Percentiles rank a stretch among this genome's conserved stretches.
phyloP scores from a whole-genome alignment of 441 rosid species.

The Corymbia citriodora region DNA sequence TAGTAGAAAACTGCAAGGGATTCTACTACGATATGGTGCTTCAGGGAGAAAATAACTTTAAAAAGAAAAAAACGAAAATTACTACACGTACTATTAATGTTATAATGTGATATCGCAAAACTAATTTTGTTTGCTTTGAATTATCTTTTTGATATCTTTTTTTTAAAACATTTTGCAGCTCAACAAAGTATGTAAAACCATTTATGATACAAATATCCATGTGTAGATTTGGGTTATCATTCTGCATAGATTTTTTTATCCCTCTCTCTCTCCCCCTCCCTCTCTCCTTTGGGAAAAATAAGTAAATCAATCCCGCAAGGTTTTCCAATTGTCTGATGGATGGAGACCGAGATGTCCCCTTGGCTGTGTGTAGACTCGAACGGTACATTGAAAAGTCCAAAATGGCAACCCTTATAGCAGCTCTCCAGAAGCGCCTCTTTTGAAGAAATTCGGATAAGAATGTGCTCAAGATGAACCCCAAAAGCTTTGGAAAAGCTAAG shows the following conservation, averaged over 20 bases:
- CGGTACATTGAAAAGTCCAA: not conserved
- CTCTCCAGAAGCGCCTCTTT: not conserved
- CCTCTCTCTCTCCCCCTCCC: not conserved
- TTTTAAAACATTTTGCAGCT: not conserved
- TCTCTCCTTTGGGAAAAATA: not conserved
- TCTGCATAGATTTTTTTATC: not conserved
- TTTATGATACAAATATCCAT: not conserved
- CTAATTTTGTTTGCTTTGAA: not conserved
- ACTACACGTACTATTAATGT: fast-evolving
- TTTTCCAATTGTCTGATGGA: not conserved
- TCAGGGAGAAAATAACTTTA: not conserved
- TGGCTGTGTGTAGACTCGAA: not conserved
- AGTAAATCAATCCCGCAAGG: not conserved
- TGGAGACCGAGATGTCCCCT: not conserved
- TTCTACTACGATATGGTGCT: not conserved
- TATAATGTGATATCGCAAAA: not conserved
- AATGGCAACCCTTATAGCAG: not conserved
- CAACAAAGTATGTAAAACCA: not conserved
- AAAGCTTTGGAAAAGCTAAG: not conserved
- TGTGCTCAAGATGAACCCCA: not conserved
- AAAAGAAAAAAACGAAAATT: not conserved
- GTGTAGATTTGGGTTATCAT: not conserved
- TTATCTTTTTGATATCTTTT: not conserved
- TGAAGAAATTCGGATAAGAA: not conserved
- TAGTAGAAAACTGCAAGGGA: not conserved